Base-by-base conservation (phyloP, 1,139 yeast species). In the Yamadazyma pseudoaaseri region DNA sequence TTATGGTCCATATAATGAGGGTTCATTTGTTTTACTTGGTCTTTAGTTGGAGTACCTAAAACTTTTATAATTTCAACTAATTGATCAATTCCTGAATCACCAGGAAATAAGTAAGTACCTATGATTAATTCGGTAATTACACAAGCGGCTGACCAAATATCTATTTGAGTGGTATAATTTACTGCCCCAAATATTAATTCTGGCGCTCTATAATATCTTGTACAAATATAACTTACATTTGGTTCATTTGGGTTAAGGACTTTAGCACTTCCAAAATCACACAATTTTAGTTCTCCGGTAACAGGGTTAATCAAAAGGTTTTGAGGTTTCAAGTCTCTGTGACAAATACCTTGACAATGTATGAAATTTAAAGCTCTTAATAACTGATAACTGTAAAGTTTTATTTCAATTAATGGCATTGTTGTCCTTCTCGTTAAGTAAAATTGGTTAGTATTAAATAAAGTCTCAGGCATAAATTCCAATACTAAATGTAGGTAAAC, bases 111-210 rank as follows among this genome's bases (percentile, higher is more conserved):
- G 5, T 98, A 98, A 57, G 87, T 96, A 7, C 98, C 97, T 39
- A 92, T 73, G 49, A 90, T 79, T 53, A 92, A 68, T 62, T 92
- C 98, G 4, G 97, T 97, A 86, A 92, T 87, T 25, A 92, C 98
- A 65, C 98, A 92, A 14, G 96, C 97, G 10, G 96, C 87, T 14
- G 96, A 86, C 98, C 98, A 92, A 35, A 92, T 81, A 59, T 92
- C 98, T 48, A 92, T 92, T 61, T 90, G 89, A 28, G 97, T 89
- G n/a, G 97, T 86, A 61, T 86, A 86, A 58, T 85, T 84, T 9
- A 92, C 83, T 11, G 95, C 92, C 15, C 95, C 96, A 61, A 86
- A 87, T 41, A 86, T 86, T 51, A 86, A 73, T 58, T 86, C 95
- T 1, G 95, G 95, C 3, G 94, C 92, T 54, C 94, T 72, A 58